Percentiles rank a stretch among this genome's conserved stretches.
Evolutionary conservation across 768 basidiomycete species (phyloP).

Genomic region (Pleurotus pulmonarius): DNA sequence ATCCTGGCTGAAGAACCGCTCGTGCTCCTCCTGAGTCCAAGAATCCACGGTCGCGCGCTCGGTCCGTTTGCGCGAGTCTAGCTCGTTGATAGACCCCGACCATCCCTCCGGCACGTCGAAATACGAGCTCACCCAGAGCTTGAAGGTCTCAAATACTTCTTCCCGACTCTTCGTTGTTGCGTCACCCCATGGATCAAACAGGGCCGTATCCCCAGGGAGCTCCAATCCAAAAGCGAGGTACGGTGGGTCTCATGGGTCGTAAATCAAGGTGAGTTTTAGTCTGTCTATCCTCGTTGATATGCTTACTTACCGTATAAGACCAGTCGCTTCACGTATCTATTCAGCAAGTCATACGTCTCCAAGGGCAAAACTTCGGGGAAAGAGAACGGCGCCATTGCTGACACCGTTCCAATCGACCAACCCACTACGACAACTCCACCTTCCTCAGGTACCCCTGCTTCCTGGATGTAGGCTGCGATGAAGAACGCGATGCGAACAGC

Average conservation of each 20-base stretch:
- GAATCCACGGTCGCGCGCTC: constrained; percentile 14
- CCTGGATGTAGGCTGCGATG: constrained; percentile 13
- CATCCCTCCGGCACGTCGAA: constrained; percentile 15
- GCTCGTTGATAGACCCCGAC: constrained; percentile 12
- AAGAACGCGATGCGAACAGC: constrained; percentile 17
- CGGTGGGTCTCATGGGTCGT: constrained; percentile 24
- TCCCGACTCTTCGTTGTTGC: constrained; percentile 15
- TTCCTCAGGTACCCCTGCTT: constrained; percentile 13
- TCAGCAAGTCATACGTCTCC: not conserved
- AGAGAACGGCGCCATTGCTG: constrained; percentile 3
- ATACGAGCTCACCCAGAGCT: constrained; percentile 11
- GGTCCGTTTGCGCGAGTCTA: constrained; percentile 18
- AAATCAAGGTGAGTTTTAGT: too few species aligned
- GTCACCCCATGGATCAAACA: constrained; percentile 19
- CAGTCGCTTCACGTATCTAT: constrained; percentile 11
- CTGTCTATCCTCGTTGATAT: too few species aligned
- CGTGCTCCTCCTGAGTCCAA: constrained; percentile 19
- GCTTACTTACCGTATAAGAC: constrained; percentile 13
- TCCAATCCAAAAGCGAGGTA: constrained; percentile 23
- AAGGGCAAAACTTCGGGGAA: constrained; percentile 6
- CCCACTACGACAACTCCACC: constrained; percentile 17
- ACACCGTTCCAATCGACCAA: constrained; percentile 17
- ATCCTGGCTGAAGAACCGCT: constrained; percentile 12
- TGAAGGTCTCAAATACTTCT: constrained; percentile 8
- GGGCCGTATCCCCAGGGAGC: constrained; percentile 12